Evolutionary conservation across 257 asterid species (phyloP), one percentile per base, ranked within the genome.

Genomic region (Agastache rugosa): DNA sequence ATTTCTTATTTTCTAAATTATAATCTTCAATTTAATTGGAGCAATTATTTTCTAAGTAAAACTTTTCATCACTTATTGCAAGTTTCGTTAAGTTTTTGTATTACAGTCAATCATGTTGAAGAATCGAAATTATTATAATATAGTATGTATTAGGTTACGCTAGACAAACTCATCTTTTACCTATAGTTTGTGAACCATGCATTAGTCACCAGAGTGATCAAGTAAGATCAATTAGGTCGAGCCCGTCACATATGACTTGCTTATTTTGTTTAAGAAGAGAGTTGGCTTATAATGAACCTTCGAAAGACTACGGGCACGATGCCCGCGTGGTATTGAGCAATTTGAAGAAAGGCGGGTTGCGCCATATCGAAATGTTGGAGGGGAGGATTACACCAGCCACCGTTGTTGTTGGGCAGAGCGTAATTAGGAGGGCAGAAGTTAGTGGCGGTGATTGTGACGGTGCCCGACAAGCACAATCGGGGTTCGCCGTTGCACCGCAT

Each of bases 331-430:
- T 86, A 86, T 11, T 78, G 82, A 27, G 87, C 91, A 44, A 86
- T 86, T 11, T 78, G 85, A 11, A 86, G 79, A 76, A 77, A 86
- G 41, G 85, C 84, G 3, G 87, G 91, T 39, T 86, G 77, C 5
- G 91, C 90, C 67, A 86, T 74, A 63, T 86, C 90, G 20, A 86
- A 86, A 34, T 86, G 90, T 25, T 86, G 82, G 47, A 81, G 87
- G 35, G 88, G 88, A 25, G 91, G 87, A 60, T 86, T 86, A 82
- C 91, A 86, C 91, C 91, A 86, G 0, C 91, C 91, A 0, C 91
- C 91, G 56, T 80, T 69, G 27, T 86, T 72, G 68, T 80, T 86
- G 1, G 91, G 82, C 51, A 86, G 31, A 0, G 73, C 88, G 0
- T 4, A 80, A 55, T 86, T 86, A 0, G 91, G 91, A 0, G 91